Evolutionary conservation across 805 yeast species (phyloP).

Genomic region (Candida ascalaphidarum): DNA sequence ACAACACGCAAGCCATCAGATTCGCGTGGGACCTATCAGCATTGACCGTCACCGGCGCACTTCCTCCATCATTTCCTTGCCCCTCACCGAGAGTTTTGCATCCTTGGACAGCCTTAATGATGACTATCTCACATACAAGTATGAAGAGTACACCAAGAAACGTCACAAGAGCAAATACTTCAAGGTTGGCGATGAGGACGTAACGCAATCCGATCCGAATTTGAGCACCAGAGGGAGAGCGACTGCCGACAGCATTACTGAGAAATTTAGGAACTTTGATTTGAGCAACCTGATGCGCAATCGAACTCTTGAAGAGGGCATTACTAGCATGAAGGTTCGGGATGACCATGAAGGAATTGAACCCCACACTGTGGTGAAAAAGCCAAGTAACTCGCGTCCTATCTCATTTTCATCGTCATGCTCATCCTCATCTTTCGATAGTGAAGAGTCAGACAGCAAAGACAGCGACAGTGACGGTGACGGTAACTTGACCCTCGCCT

Average conservation of each 20-base stretch:
- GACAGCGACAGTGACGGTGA: conserved; percentile 30
- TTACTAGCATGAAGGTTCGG: no score
- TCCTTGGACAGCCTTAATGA: conserved; percentile 65
- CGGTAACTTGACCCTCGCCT: conserved; percentile 37
- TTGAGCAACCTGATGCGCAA: conserved; percentile 28
- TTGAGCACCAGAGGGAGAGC: no score
- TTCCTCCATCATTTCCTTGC: conserved; percentile 68
- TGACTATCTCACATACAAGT: conserved; percentile 38
- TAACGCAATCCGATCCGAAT: conserved; percentile 4
- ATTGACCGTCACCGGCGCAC: conserved; percentile 17
- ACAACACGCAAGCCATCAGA: neutral
- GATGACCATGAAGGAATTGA: conserved; percentile 13
- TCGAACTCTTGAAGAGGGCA: neutral
- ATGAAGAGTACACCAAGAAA: conserved; percentile 21
- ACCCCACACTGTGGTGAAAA: conserved; percentile 9
- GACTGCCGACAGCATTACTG: conserved; percentile 14
- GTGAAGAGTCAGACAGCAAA: no score
- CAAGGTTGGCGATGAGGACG: conserved; percentile 1
- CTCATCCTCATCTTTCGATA: conserved; percentile 5
- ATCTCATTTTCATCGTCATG: conserved; percentile 5
- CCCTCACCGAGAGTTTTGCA: conserved; percentile 69
- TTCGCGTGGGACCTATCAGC: conserved; percentile 28
- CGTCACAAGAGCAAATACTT: conserved; percentile 3
- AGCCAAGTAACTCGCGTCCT: no score
- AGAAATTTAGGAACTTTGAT: conserved; percentile 27